phyloP scores from a whole-genome alignment of 495 filamentous ascomycete genomes.

The Neurospora pannonica region DNA sequence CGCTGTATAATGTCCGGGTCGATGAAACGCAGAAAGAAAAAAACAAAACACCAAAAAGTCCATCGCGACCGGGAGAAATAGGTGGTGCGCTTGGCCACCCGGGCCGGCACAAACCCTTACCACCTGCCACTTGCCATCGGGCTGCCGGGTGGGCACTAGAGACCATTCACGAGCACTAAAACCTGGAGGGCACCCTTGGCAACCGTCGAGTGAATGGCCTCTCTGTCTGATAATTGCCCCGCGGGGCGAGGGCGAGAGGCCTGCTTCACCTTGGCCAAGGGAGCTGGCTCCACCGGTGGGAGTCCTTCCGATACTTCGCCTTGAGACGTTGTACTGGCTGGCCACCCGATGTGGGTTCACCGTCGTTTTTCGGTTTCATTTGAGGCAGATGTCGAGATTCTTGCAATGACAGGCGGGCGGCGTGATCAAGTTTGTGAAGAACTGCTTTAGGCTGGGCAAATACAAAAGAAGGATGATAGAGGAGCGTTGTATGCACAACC shows the following conservation, averaged over 20 bases:
- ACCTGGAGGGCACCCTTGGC: background rate
- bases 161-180: background rate
- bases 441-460: no score
- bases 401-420: background rate
- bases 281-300: background rate
- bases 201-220: background rate
- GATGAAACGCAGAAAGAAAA: background rate
- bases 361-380: background rate
- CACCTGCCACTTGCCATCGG: background rate
- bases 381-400: no score
- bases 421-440: background rate
- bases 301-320: background rate
- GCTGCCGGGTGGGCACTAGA: background rate
- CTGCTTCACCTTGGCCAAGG: background rate
- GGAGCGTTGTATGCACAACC: no score
- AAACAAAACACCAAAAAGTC: background rate
- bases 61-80: background rate
- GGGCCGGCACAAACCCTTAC: background rate
- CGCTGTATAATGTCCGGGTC: background rate
- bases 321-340: background rate
- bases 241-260: background rate
- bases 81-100: background rate
- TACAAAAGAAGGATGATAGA: no score
- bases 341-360: background rate
- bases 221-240: background rate